phyloP scores from a whole-genome alignment of 1,139 yeast genomes.

The Candida sp. region DNA sequence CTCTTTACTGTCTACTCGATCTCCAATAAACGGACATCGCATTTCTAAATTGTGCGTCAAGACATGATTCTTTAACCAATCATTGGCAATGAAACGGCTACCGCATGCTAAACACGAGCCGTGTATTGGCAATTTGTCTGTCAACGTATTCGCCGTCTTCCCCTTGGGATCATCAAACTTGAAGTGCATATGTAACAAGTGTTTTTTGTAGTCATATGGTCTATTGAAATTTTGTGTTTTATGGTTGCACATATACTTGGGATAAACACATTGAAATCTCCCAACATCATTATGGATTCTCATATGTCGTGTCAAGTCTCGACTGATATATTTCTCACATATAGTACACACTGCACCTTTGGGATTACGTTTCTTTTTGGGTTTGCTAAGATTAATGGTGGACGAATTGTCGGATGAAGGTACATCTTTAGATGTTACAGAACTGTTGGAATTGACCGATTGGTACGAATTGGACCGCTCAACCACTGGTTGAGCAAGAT shows the following conservation, averaged over 20 bases:
- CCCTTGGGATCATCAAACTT: constrained; percentile 44
- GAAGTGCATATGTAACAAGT: constrained; percentile 43
- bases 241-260: constrained; percentile 39
- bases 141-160: constrained; percentile 38
- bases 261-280: constrained; percentile 44
- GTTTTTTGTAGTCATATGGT: constrained; percentile 49
- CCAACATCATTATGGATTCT: constrained; percentile 48
- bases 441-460: constrained; percentile 16
- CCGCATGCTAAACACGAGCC: constrained; percentile 43
- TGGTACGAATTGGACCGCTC: constrained; percentile 21
- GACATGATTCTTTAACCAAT: constrained; percentile 42
- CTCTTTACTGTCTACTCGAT: constrained; percentile 2
- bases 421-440: constrained; percentile 6
- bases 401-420: neutral
- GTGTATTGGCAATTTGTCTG: constrained; percentile 38
- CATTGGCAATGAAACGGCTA: constrained; percentile 28
- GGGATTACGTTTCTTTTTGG: constrained; percentile 27
- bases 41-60: constrained; percentile 20
- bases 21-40: constrained; percentile 21
- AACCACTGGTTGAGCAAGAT: constrained; percentile 7
- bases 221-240: constrained; percentile 45
- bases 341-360: constrained; percentile 41
- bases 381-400: constrained; percentile 9
- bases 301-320: constrained; percentile 45
- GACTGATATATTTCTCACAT: constrained; percentile 40